Percentiles rank a stretch among this genome's conserved stretches.
Evolutionary conservation across 306 rosid genomes (phyloP).

Genomic region (Trichosanthes truncata): DNA sequence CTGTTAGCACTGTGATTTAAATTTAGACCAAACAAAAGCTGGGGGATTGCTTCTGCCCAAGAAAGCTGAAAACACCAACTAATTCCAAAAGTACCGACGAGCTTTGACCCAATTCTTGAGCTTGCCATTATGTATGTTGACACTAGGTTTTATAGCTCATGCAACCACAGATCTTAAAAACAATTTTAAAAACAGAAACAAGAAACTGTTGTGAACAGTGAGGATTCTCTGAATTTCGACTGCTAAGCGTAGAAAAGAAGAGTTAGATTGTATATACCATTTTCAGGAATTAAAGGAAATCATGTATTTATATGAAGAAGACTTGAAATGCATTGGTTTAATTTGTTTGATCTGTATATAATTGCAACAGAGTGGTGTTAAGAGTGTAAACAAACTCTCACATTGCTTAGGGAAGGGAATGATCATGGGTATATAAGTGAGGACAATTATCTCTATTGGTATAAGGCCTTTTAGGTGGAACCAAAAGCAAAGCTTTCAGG

Average conservation of each 20-base stretch:
- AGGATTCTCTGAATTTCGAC: background rate
- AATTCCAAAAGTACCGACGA: too few species aligned
- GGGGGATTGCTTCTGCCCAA: too few species aligned
- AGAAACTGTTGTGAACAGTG: background rate
- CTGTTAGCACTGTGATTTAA: too few species aligned
- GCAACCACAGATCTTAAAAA: background rate
- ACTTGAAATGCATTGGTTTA: background rate
- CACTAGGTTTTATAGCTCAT: background rate
- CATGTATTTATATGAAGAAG: background rate
- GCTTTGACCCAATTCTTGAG: too few species aligned
- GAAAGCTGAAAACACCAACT: too few species aligned
- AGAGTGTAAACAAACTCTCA: too few species aligned
- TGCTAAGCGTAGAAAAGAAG: background rate
- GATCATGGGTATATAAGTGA: too few species aligned
- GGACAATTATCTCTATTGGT: too few species aligned
- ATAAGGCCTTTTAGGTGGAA: too few species aligned
- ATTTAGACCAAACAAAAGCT: too few species aligned
- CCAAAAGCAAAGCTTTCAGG: too few species aligned
- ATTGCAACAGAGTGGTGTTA: background rate
- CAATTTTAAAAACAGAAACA: background rate
- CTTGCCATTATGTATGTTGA: background rate
- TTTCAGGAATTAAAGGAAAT: background rate
- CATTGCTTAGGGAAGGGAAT: too few species aligned
- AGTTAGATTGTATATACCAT: background rate
- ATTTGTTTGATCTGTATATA: background rate